Conservation (phyloP, 1,284 basidiomycete species). For the Hemileia vastatrix region DNA sequence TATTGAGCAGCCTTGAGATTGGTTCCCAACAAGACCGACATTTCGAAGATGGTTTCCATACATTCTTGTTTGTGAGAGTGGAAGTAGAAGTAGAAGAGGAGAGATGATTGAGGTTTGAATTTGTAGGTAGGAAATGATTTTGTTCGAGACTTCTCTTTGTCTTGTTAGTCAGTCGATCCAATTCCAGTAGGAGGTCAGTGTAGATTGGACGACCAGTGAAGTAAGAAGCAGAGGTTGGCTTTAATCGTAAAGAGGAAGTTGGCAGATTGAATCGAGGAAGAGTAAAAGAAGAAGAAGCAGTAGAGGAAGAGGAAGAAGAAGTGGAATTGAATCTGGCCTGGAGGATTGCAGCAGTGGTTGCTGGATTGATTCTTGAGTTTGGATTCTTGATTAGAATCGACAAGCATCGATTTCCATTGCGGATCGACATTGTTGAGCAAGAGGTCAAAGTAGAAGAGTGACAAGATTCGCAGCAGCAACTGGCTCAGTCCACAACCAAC, state of each 20-base stretch:
- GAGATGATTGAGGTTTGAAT: slow-evolving; percentile 57
- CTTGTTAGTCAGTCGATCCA: slow-evolving; percentile 58
- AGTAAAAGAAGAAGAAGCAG: slow-evolving; percentile 6
- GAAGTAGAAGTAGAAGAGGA: slow-evolving; percentile 57
- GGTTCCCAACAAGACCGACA: slow-evolving; percentile 55
- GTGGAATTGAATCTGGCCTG: background rate
- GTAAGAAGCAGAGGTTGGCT: slow-evolving; percentile 59
- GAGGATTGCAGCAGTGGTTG: background rate
- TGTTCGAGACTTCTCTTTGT: slow-evolving; percentile 56
- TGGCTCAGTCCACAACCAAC: too few species aligned
- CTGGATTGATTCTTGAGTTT: background rate
- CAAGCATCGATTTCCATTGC: too few species aligned
- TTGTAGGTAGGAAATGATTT: slow-evolving; percentile 65
- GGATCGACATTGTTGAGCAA: background rate
- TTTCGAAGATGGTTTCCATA: slow-evolving; percentile 57
- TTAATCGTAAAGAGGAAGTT: too few species aligned
- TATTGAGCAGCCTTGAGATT: slow-evolving; percentile 64
- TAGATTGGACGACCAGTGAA: slow-evolving; percentile 75
- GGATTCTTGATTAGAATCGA: too few species aligned
- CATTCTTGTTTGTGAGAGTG: too few species aligned
- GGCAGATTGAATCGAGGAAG: slow-evolving; percentile 17
- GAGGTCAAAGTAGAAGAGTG: background rate
- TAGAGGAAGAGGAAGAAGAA: background rate
- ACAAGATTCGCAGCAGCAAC: background rate
- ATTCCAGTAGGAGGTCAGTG: slow-evolving; percentile 60